Base-by-base conservation (phyloP, 345 rosid species). In the Balakata baccata region DNA sequence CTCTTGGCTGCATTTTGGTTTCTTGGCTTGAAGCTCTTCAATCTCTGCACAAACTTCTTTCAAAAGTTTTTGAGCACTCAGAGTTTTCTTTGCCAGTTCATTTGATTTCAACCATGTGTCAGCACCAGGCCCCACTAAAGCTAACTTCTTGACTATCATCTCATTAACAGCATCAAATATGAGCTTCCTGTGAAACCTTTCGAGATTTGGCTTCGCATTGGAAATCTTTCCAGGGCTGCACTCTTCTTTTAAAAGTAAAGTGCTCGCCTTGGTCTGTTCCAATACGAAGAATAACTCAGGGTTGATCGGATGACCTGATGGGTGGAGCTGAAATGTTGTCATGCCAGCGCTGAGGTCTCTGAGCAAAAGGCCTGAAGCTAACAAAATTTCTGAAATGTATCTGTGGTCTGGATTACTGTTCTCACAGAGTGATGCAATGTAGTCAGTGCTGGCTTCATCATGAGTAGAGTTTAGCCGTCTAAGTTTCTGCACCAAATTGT, bases 281-380 rank as follows among this genome's bases (percentile, higher is more conserved):
- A 94, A 85, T 80, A 94, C 97, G 64, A 77, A 81, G 82, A 94
- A 94, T 25, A 94, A 75, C 84, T 94, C 95, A 0, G 98, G 98
- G 82, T 94, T 90, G 74, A 95, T 92, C 2, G 92, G 97, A 69
- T 88, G 87, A 52, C 97, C 99, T 54, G 99, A 90, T 25, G 89
- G 83, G 66, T 95, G 97, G 75, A 90, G 87, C 77, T 92, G 99
- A 78, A 92, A 86, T 34, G 89, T 78, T 38, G 89, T 74, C 75
- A 85, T 78, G 64, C 86, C 86, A 23, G 95, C 83, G 64, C 86
- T 85, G 9, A 92, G 86, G 75, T 92, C 97, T 66, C 92, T 84
- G 37, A 94, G 95, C n/a, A 94, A 84, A 56, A 94, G 91, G 66
- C 98, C 98, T 0, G 98, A 94, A 69, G 98, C 97, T 78, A 95